Evolutionary conservation across 2,329 filamentous ascomycete genomes (phyloP), one percentile per base, ranked within the genome.

Genomic region (Parascedosporium putredinis): DNA sequence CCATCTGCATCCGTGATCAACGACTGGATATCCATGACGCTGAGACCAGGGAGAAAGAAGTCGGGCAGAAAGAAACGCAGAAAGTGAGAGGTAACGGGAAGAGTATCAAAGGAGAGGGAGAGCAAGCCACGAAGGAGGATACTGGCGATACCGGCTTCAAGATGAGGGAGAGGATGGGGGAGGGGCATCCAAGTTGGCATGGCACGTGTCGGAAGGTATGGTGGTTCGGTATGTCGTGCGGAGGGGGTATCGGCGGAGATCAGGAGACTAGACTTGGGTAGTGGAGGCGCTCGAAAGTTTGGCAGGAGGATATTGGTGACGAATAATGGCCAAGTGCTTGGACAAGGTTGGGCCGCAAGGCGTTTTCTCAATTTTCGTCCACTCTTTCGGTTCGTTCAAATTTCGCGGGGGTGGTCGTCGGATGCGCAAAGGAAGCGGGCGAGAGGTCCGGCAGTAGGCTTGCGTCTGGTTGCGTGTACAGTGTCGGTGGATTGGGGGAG

Each of bases 1-100:
- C 47, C 47, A 43, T 49, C 47, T 18, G 29, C 34, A 33, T 49
- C 47, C 9, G 36, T 33, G 23, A 49, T 49, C 18, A 43, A 12
- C 12, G 47, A 42, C n/a, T 42, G 12, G 25, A 49, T 43, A 18
- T 49, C 47, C 47, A 49, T 49, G 20, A 18, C 25, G 47, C 16
- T 14, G 24, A 9, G 47, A n/a, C 33, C 10, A 7, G 14, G 3
- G 16, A 4, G 22, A 27, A 4, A 18, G 23, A 14, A 33, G 23
- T 24, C 31, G 10, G 33, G n/a, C 33, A 42, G 38, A 42, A 22
- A 42, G 38, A 18, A 42, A 18, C 33, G n/a, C 33, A 18, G n/a
- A 4, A 36, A 36, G 20, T 9, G 20, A 5, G 33, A 14, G 33
- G 33, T 18, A 36, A 36, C n/a, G n/a, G 33, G n/a, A 36, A 36